Evolutionary conservation across 2,329 filamentous ascomycete genomes (phyloP).

Genomic region (Blumeria graminis): DNA sequence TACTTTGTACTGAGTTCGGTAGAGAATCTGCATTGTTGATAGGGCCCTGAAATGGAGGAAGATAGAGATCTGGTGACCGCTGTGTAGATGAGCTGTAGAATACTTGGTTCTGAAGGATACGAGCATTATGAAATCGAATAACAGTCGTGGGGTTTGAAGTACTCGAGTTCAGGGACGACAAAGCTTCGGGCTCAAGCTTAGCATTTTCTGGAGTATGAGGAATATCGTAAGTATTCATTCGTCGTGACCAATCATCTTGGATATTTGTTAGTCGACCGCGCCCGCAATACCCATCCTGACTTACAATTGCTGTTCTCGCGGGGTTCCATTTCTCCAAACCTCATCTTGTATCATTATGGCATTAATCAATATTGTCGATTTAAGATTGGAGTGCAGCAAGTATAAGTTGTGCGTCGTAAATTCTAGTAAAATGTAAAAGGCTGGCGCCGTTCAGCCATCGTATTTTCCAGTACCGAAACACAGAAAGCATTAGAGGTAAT

Average conservation of each 20-base stretch:
- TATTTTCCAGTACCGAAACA: conserved; percentile 4
- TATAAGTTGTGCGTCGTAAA: conserved; percentile 6
- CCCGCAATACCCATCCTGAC: conserved; percentile 7
- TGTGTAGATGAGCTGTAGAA: neutral
- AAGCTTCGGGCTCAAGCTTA: conserved; percentile 8
- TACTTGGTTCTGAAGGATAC: neutral
- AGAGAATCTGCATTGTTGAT: conserved; percentile 3
- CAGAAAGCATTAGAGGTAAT: conserved; percentile 2
- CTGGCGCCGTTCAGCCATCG: conserved; percentile 8
- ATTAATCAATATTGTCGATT: conserved; percentile 5
- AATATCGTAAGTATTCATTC: conserved; percentile 6
- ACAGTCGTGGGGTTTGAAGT: conserved; percentile 10
- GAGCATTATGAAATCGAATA: conserved; percentile 11
- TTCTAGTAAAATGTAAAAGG: conserved; percentile 4
- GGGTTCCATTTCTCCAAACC: conserved; percentile 10
- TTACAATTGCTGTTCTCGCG: conserved; percentile 9
- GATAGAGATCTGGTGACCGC: neutral
- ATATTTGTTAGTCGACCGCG: conserved; percentile 3
- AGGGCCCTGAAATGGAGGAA: neutral
- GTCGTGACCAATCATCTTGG: conserved; percentile 10
- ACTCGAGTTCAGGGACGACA: conserved; percentile 10
- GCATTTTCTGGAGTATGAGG: conserved; percentile 8
- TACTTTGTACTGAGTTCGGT: conserved; percentile 4
- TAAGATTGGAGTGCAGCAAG: conserved; percentile 6
- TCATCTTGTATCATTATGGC: conserved; percentile 8